Base-by-base conservation (phyloP, 2,329 filamentous ascomycete species). In the Aspergillus novofumigatus region DNA sequence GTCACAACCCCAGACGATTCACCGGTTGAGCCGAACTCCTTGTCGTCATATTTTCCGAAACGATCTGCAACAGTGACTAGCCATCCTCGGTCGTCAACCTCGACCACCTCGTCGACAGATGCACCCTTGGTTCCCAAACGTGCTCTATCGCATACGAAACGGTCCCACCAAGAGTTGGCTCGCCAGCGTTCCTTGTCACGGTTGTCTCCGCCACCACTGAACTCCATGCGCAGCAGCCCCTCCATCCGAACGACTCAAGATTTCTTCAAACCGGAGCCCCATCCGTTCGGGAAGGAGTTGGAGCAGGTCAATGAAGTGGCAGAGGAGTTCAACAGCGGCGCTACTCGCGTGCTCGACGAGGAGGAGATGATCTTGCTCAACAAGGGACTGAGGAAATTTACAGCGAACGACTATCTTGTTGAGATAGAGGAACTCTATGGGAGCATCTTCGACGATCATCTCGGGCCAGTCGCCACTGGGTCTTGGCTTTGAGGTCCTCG, bases 241-340 rank as follows among this genome's bases (percentile, higher is more conserved):
- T 56, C 66, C 0, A 61, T 69, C 10, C 72, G 72, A 26, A 65
- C 65, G 17, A 68, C 69, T 25, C 67, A 71, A 38, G 75, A 77
- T n/a, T 67, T 73, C 47, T 75, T 75, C 62, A 65, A 69, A 26
- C 60, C 68, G 1, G 69, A 72, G 35, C 61, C 64, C 20, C 85
- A 94, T 72, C 93, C 93, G 0, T 97, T 97, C 67, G 91, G 91
- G 53, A 87, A 88, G 52, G 94, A 99, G 75, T 80, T 97, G 53
- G 91, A 91, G 56, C 89, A 97, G 75, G 90, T 97, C 25, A 91
- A 92, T 53, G 94, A 97, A 75, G 83, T 97, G 17, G 93, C 89
- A 0, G 94, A 97, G 76, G 92, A 97, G 74, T 93, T 91, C 65
- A 47, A 47, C 23, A 26, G 44, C 23, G 86, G 86, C 45, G 81